Conservation (phyloP, 2,329 filamentous ascomycete species). For the Camptophora hylomeconis region DNA sequence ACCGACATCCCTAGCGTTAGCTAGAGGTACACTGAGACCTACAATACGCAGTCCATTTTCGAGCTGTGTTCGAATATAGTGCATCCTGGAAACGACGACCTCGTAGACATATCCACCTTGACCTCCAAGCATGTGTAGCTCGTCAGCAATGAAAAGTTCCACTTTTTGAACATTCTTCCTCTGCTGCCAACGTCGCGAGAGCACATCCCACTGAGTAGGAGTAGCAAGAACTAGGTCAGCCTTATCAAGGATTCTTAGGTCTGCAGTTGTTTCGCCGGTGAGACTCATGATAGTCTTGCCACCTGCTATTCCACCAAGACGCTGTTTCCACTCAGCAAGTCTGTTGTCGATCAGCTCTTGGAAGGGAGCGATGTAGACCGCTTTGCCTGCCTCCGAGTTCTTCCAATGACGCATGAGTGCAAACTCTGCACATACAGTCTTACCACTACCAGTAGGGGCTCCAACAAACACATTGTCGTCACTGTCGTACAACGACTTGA, state of each 20-base stretch:
- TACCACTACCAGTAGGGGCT: slow-evolving; percentile 86
- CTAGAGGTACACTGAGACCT: slow-evolving; percentile 78
- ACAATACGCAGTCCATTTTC: slow-evolving; percentile 77
- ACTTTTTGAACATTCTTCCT: slow-evolving; percentile 90
- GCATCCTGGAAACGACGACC: slow-evolving; percentile 93
- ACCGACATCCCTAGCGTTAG: slow-evolving; percentile 85
- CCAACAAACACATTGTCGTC: slow-evolving; percentile 91
- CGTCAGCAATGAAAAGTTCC: slow-evolving; percentile 84
- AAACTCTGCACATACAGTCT: slow-evolving; percentile 94
- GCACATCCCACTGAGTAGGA: slow-evolving; percentile 85
- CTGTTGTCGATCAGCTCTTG: slow-evolving; percentile 81
- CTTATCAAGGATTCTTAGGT: slow-evolving; percentile 75
- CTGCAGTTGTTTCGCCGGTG: slow-evolving; percentile 80
- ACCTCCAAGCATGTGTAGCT: slow-evolving; percentile 84
- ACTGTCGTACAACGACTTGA: slow-evolving; percentile 80
- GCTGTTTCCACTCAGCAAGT: slow-evolving; percentile 71
- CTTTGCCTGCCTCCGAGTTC: slow-evolving; percentile 56
- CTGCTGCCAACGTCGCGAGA: slow-evolving; percentile 92
- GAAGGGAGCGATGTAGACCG: slow-evolving; percentile 88
- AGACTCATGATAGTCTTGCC: slow-evolving; percentile 88
- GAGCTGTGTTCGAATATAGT: slow-evolving; percentile 82
- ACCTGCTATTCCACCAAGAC: slow-evolving; percentile 57
- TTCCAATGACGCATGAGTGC: slow-evolving; percentile 81
- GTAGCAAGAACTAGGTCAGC: slow-evolving; percentile 88
- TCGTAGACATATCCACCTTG: slow-evolving; percentile 83